Evolutionary conservation across 768 basidiomycete species (phyloP), one percentile per base, ranked within the genome.

Genomic region (Cystobasidiopsis lactophilus): DNA sequence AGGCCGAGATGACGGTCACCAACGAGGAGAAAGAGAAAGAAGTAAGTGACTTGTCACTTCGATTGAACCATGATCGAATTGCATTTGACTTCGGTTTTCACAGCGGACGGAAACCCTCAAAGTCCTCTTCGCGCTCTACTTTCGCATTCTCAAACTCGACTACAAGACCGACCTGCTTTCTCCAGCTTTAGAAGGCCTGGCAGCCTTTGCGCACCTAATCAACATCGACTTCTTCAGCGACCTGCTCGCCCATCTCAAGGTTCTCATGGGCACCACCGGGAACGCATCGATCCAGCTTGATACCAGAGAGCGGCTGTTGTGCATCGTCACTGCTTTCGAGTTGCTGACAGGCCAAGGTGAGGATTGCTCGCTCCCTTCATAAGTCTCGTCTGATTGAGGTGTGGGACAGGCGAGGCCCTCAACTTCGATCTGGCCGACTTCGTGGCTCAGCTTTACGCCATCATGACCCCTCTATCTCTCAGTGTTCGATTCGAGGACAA

Each of bases 171-270:
- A 69, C 3, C 73, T 96, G 9, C 73, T 96, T 14, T 79, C 85
- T 21, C 75, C 82, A 30, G 89, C 88, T 40, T 72, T 98, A 57
- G 79, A 81, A 62, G 93, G 93, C 56, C 82, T 96, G 61, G 78
- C 88, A 2, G 79, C 77, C 69, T 96, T 85, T 63, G 81, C 91
- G 1, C 93, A 96, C 65, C 76, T 95, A 53, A 86, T 98, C 66
- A 98, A 93, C 67, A 76, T 96, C 60, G 89, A 98, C 66, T 96
- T 98, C 69, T 98, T 96, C 76, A 79, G 80, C 63, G 93, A 98
- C 68, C 72, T 98, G 44, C 74, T 98, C 71, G 72, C 76, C 51
- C 84, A 88, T 4, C 71, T 98, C 31, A 82, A 82, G 68, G 73
- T 73, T 53, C 74, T 89, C 53, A 76, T 89, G 60, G 63, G 70